Evolutionary conservation across 371 early-diverging fungal species (phyloP), one percentile per base, ranked within the genome.

Genomic region (Mucor lusitanicus): DNA sequence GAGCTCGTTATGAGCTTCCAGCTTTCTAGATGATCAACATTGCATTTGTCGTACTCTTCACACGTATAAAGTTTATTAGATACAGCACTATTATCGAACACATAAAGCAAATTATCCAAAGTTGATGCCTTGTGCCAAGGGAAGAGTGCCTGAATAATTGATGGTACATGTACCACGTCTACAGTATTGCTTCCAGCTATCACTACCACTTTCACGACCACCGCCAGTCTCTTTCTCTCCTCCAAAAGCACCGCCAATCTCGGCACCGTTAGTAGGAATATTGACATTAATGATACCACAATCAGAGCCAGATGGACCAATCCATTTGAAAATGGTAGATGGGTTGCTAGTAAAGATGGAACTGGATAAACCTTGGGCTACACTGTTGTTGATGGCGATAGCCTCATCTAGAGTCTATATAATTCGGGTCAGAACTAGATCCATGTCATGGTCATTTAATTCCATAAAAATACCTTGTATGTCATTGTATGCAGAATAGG

Each of bases 171-270:
- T 91, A 60, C 88, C 87, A 44, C 89, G 73, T 54, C 90, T 76
- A 70, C 86, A 86, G 80, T 95, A 95, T 82, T 97, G 97, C 84
- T 97, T 95, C 98, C 98, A 97, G 59, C 94, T 81, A 76, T 96
- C 96, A 59, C 91, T 90, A 39, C 98, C 98, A 68, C 93, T 90
- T 79, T 98, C 96, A 68, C 97, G 93, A 39, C 98, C 98, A 54
- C 98, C 96, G 59, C 98, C 98, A 39, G 97, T 98, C 74, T 97
- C 98, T 86, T 98, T 95, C 78, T 98, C 95, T 61, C 97, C 98
- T 56, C 98, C 98, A 80, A 98, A 97, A 8, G 98, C 98, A 59
- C 98, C 97, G 37, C 98, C 98, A 76, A 98, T 97, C 80, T 98
- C 98, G 11, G 98, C 98, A 40, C 98, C 98, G 76, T 95, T 96